Conservation (phyloP, 208 protist genomes). For the Leishmania martiniquensis region DNA sequence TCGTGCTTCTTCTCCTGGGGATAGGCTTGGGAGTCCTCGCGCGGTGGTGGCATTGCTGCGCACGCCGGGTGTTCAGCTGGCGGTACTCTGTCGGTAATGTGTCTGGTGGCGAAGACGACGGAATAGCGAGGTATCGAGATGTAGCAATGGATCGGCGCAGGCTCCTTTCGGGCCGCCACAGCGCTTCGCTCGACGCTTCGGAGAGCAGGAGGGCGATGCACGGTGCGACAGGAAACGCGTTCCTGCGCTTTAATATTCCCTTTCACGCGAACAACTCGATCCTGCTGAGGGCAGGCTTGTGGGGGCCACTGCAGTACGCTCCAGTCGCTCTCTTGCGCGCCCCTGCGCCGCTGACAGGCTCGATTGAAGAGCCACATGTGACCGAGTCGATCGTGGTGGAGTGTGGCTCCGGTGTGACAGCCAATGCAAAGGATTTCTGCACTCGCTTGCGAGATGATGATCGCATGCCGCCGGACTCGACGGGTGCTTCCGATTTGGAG, state of each 20-base stretch:
- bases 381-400: neutral
- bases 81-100: neutral
- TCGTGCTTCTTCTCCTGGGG: neutral
- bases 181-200: neutral
- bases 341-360: neutral
- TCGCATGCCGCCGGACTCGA: neutral
- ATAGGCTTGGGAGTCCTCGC: neutral
- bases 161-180: neutral
- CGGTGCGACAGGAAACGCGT: neutral
- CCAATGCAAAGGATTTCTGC: neutral
- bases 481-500: neutral
- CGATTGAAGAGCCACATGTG: neutral
- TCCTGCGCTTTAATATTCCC: neutral
- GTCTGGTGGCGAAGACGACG: neutral
- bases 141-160: neutral
- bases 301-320: conserved; percentile 3
- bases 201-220: neutral
- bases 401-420: neutral
- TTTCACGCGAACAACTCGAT: neutral
- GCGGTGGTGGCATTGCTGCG: conserved; percentile 4
- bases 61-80: neutral
- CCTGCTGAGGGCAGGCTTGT: conserved; percentile 9
- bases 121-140: neutral
- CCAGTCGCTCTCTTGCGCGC: conserved; percentile 1
- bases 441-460: neutral